Evolutionary conservation across 2,329 filamentous ascomycete genomes (phyloP).

Genomic region (Penicillium sp.): DNA sequence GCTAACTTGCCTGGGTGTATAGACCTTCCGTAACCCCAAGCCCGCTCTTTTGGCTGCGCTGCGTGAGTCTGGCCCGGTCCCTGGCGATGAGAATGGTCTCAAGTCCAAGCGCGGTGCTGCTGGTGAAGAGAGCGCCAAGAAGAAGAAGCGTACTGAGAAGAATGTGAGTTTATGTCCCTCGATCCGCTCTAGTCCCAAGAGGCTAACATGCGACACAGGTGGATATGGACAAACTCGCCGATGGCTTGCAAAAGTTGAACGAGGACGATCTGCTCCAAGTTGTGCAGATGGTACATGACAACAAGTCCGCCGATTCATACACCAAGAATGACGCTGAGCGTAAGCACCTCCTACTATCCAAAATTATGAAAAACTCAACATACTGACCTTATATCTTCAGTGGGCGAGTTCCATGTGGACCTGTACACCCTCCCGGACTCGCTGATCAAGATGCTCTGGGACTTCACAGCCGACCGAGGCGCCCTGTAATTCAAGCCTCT

Average conservation of each 20-base stretch:
- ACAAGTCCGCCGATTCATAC: slow-evolving; percentile 91
- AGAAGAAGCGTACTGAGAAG: slow-evolving; percentile 70
- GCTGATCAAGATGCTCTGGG: slow-evolving; percentile 93
- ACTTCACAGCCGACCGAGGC: slow-evolving; percentile 64
- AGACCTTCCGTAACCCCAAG: slow-evolving; percentile 90
- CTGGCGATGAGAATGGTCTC: slow-evolving; percentile 66
- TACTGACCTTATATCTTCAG: slow-evolving; percentile 46
- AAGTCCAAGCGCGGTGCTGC: slow-evolving; percentile 61
- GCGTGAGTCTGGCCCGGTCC: slow-evolving; percentile 82
- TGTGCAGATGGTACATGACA: slow-evolving; percentile 97
- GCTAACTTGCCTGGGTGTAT: neutral
- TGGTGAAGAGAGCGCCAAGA: slow-evolving; percentile 67
- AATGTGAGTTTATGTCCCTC: slow-evolving; percentile 44
- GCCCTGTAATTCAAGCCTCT: slow-evolving; percentile 32
- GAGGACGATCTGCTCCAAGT: slow-evolving; percentile 95
- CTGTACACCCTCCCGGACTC: slow-evolving; percentile 93
- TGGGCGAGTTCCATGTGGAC: slow-evolving; percentile 97
- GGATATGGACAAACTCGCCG: slow-evolving; percentile 96
- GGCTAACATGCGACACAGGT: slow-evolving; percentile 44
- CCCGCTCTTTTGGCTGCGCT: slow-evolving; percentile 77
- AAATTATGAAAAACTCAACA: neutral
- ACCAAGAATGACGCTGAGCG: slow-evolving; percentile 96
- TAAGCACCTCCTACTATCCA: slow-evolving; percentile 52
- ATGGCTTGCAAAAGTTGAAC: slow-evolving; percentile 81
- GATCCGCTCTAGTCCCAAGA: neutral